Base-by-base conservation (phyloP, 768 basidiomycete genomes). In the Hemileccinum rubropunctum region DNA sequence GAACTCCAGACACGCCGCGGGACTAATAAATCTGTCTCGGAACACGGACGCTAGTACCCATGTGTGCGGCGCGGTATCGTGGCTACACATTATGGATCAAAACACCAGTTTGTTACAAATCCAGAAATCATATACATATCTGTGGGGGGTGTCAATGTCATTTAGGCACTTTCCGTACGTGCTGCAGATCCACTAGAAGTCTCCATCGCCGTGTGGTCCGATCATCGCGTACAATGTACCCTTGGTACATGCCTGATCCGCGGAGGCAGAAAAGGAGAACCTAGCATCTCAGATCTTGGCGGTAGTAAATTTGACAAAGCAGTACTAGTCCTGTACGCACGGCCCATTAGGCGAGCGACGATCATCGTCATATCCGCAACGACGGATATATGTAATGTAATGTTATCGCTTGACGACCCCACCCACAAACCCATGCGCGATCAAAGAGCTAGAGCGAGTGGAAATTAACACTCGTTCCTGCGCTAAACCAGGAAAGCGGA, bases 1-100 rank as follows among this genome's bases (percentile, higher is more conserved):
- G 27, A 36, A 60, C 61, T 42, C 51, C 36, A 44, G 42, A 32
- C 46, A 58, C 61, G 62, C 62, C 63, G 63, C 62, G 62, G 62
- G 44, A 33, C 55, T 55, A 57, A 53, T 63, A 60, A 48, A 53
- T 1, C 52, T 54, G 50, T 59, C 50, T 17, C 45, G 56, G 51
- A 48, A 52, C 50, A 45, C 49, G 14, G 12, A 36, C 32, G 17
- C 18, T 8, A 53, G 42, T 36, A 38, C 45, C 36, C 35, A 56
- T 57, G 54, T 42, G 38, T 42, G 40, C 27, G 38, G 49, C 26
- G 30, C 45, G 26, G 23, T 21, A 33, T 37, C 41, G 47, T 33
- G 30, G 34, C 37, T 48, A 34, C 40, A 54, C 21, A n/a, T 41
- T 33, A 41, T 27, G 33, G 23, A 18, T 30, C 8, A 27, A 42